Conservation (phyloP, 2,329 filamentous ascomycete genomes). For the Epichloe hybrida region DNA sequence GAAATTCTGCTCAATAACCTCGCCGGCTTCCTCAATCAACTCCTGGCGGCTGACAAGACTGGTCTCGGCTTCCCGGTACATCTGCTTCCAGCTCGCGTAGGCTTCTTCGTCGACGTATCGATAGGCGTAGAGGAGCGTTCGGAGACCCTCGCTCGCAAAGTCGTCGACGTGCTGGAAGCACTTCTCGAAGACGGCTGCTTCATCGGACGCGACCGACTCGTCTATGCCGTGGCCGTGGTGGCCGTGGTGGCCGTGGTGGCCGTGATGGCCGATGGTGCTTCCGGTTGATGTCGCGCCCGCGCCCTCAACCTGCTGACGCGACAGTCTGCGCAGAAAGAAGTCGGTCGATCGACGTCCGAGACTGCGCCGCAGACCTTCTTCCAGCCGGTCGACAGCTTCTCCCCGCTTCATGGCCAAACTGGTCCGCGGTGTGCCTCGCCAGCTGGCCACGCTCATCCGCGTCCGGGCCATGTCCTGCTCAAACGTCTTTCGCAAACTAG, state of each 20-base stretch:
- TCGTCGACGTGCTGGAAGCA: constrained; percentile 83
- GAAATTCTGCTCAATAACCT: constrained; percentile 68
- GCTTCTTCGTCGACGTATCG: constrained; percentile 63
- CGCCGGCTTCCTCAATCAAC: constrained; percentile 66
- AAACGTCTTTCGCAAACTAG: constrained; percentile 45
- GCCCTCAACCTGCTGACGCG: too few relatives aligned
- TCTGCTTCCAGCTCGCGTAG: constrained; percentile 63
- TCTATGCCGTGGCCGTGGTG: constrained; percentile 44
- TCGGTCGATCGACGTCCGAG: constrained; percentile 19
- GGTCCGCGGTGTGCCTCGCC: constrained; percentile 22
- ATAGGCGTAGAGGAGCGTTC: constrained; percentile 75
- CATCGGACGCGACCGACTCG: constrained; percentile 45
- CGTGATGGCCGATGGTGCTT: constrained; percentile 33
- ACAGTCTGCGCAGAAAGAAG: constrained; percentile 5
- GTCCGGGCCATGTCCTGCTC: constrained; percentile 26
- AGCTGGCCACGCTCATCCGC: constrained; percentile 21
- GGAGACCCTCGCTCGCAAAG: constrained; percentile 76
- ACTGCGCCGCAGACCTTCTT: constrained; percentile 18
- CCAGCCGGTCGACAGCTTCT: constrained; percentile 14
- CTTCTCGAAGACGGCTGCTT: constrained; percentile 58
- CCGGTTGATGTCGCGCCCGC: constrained; percentile 3
- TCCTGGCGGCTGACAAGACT: constrained; percentile 69
- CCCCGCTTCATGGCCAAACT: constrained; percentile 23
- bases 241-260: too few relatives aligned
- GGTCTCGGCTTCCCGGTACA: constrained; percentile 69